Evolutionary conservation across 306 rosid genomes (phyloP).

Genomic region (Cercis canadensis): DNA sequence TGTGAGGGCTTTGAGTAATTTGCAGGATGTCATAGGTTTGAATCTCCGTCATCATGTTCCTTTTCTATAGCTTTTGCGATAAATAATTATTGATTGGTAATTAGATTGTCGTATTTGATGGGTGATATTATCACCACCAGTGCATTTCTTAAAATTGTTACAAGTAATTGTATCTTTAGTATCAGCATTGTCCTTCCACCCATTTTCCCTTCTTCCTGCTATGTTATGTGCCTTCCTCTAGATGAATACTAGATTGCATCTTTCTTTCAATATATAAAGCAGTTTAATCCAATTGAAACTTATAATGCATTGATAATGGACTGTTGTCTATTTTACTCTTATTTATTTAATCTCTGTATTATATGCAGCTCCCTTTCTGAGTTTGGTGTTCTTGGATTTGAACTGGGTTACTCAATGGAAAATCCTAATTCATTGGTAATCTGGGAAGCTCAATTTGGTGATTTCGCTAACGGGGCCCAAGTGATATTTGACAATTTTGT

Average conservation of each 20-base stretch:
- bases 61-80: neutral
- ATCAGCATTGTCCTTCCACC: too few relatives aligned
- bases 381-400: constrained; percentile 75
- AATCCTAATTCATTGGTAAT: constrained; percentile 68
- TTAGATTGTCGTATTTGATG: too few relatives aligned
- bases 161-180: too few relatives aligned
- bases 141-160: neutral
- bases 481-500: constrained; percentile 70
- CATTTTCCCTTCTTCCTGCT: neutral
- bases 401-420: constrained; percentile 72
- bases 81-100: too few relatives aligned
- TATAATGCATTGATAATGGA: too few relatives aligned
- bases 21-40: neutral
- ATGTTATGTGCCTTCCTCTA: constrained; percentile 18
- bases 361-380: constrained; percentile 64
- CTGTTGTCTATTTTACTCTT: neutral
- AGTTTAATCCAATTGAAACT: too few relatives aligned
- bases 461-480: constrained; percentile 71
- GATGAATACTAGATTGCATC: neutral
- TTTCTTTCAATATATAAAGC: too few relatives aligned
- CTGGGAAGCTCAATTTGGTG: constrained; percentile 83
- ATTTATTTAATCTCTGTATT: constrained; percentile 13
- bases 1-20: too few relatives aligned
- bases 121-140: neutral
- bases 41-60: neutral